Evolutionary conservation across 1,284 basidiomycete genomes (phyloP).

Genomic region (Cutaneotrichosporon spelunceum): DNA sequence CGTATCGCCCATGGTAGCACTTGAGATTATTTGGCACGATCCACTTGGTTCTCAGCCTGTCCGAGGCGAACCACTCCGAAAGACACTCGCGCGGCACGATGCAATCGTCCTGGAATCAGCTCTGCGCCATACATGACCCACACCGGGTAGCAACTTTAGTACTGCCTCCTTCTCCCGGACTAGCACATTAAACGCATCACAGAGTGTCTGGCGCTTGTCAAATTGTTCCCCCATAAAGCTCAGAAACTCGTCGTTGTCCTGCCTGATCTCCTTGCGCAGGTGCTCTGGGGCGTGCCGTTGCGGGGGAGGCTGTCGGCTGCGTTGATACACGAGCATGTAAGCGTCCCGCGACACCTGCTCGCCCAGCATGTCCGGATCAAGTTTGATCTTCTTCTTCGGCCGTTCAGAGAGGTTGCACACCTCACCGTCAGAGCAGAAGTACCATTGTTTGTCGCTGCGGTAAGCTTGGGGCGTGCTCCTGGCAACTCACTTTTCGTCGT

Average conservation of each 20-base stretch:
- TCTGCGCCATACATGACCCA: constrained; percentile 12
- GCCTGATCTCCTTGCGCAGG: constrained; percentile 59
- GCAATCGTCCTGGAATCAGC: constrained; percentile 32
- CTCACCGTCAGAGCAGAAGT: constrained; percentile 78
- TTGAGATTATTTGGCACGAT: constrained; percentile 18
- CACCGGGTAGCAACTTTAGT: constrained; percentile 28
- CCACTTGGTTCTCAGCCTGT: constrained; percentile 25
- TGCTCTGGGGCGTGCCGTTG: constrained; percentile 55
- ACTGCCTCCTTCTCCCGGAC: constrained; percentile 29
- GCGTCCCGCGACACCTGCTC: constrained; percentile 66
- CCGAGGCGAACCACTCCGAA: constrained; percentile 28
- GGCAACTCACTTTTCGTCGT: constrained; percentile 64
- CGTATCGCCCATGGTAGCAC: constrained; percentile 33
- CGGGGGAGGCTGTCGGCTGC: constrained; percentile 19
- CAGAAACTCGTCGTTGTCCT: constrained; percentile 54
- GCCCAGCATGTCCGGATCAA: constrained; percentile 21
- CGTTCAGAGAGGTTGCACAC: constrained; percentile 27
- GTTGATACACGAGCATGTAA: constrained; percentile 82
- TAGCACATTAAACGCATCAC: constrained; percentile 17
- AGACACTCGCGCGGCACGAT: constrained; percentile 34
- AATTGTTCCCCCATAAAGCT: constrained; percentile 25
- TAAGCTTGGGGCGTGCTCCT: constrained; percentile 2
- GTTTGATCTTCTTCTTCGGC: constrained; percentile 27
- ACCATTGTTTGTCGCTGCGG: constrained; percentile 70
- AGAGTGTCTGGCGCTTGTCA: neutral